Evolutionary conservation across 768 basidiomycete genomes (phyloP).

Genomic region (Macrocybe gigantea): DNA sequence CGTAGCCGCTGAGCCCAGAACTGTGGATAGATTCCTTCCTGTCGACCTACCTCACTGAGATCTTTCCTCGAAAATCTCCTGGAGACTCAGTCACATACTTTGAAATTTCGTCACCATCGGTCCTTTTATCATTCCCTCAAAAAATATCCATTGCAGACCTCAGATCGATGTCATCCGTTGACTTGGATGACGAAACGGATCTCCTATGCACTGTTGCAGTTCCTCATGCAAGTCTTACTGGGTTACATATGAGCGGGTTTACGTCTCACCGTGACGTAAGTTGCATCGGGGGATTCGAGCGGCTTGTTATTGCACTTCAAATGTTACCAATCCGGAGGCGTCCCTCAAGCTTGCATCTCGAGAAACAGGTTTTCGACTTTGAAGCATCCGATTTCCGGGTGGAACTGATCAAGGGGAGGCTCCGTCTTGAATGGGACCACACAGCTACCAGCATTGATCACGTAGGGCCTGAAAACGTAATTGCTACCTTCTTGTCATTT

Average conservation of each 20-base stretch:
- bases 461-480: conserved; percentile 34
- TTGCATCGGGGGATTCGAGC: conserved; percentile 9
- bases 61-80: too few species aligned
- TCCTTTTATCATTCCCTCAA: conserved; percentile 35
- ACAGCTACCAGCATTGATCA: conserved; percentile 28
- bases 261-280: too few species aligned
- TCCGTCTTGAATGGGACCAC: conserved; percentile 13
- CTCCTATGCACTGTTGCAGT: too few species aligned
- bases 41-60: conserved; percentile 17
- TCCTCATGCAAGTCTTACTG: too few species aligned
- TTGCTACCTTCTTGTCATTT: conserved; percentile 26
- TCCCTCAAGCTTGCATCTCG: too few species aligned
- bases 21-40: conserved; percentile 38
- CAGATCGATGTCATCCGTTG: too few species aligned
- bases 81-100: conserved; percentile 22
- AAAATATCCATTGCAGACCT: too few species aligned
- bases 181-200: too few species aligned
- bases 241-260: too few species aligned
- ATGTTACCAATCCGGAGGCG: too few species aligned
- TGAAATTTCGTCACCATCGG: conserved; percentile 35
- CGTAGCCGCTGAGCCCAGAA: conserved; percentile 28
- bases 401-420: conserved; percentile 2
- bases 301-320: conserved; percentile 8
- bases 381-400: conserved; percentile 7
- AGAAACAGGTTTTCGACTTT: conserved; percentile 14